phyloP scores from a whole-genome alignment of 148 eudicot species.

The Camellia granthamiana region DNA sequence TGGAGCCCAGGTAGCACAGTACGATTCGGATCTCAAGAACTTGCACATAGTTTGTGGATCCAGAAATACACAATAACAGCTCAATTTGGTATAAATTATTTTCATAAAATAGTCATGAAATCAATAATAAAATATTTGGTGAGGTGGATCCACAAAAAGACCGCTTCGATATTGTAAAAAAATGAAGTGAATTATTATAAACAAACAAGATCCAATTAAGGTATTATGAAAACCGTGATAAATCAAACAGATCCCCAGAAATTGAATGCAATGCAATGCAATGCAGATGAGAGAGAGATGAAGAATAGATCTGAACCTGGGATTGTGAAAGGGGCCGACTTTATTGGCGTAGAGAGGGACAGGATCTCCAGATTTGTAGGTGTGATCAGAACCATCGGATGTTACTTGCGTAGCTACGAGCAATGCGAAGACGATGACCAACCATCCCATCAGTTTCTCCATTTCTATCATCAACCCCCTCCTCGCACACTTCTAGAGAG shows the following conservation, averaged over 20 bases:
- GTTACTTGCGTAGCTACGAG: conserved; percentile 21
- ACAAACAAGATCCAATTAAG: neutral
- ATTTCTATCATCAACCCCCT: neutral
- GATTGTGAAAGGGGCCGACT: conserved; percentile 79
- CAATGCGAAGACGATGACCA: conserved; percentile 21
- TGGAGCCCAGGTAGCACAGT: neutral
- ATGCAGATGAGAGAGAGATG: neutral
- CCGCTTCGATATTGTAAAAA: no score
- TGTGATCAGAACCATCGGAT: conserved; percentile 70
- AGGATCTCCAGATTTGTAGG: conserved; percentile 53
- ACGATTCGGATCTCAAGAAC: neutral
- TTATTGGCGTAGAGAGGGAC: conserved; percentile 78
- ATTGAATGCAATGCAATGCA: neutral
- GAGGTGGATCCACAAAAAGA: neutral
- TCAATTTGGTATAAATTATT: neutral
- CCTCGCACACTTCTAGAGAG: neutral
- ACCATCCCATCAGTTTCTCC: conserved; percentile 15
- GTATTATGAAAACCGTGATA: neutral
- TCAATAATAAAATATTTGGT: no score
- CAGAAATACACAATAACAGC: neutral
- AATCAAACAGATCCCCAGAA: neutral
- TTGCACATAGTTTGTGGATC: neutral
- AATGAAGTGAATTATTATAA: no score
- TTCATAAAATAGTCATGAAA: neutral
- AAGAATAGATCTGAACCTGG: conserved; percentile 38